Base-by-base conservation (phyloP, 176 grass and related monocot genomes). In the Tillandsia leiboldiana region DNA sequence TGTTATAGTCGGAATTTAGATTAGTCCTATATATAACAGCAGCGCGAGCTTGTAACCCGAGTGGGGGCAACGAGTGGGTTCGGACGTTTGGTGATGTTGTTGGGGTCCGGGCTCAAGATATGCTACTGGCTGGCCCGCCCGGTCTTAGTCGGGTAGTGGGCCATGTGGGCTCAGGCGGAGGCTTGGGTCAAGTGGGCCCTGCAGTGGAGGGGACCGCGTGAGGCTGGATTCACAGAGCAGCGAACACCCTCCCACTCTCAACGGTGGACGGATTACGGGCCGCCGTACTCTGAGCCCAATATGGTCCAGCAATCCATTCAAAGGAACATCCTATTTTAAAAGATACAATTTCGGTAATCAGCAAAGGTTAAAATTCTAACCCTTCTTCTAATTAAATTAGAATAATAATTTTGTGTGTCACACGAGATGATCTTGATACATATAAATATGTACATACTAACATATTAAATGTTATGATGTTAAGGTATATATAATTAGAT, bases 201-300 rank as follows among this genome's bases (percentile, higher is more conserved):
- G 1, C 6, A 72, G 82, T 3, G 69, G 66, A 61, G 76, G 74
- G 51, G 61, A 83, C 1, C 13, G 81, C 77, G 66, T 75, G 51
- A 78, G 86, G 78, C 75, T 84, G 78, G 70, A 7, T 74, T 84
- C 49, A 84, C 82, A 84, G 78, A 84, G 81, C 81, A 84, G 71
- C 86, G 78, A 78, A 24, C 9, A 83, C n/a, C 73, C 67, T 56
- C 67, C 66, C 74, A 70, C 81, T 88, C 59, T 50, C 62, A 64
- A 81, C 74, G 74, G 78, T 88, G 81, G 81, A 56, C 80, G 61
- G 73, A 83, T 71, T 66, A 80, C 73, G 54, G 80, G 65, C n/a
- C 10, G 50, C 49, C 77, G 77, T 51, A 58, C 8, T 14, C 5
- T 2, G 1, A 12, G 9, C 2, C 54, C 54, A n/a, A 58, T 20